Percentiles rank a stretch among this genome's conserved stretches.
Evolutionary conservation across 2,329 filamentous ascomycete species (phyloP).

Genomic region (Diplocarpon rosae): DNA sequence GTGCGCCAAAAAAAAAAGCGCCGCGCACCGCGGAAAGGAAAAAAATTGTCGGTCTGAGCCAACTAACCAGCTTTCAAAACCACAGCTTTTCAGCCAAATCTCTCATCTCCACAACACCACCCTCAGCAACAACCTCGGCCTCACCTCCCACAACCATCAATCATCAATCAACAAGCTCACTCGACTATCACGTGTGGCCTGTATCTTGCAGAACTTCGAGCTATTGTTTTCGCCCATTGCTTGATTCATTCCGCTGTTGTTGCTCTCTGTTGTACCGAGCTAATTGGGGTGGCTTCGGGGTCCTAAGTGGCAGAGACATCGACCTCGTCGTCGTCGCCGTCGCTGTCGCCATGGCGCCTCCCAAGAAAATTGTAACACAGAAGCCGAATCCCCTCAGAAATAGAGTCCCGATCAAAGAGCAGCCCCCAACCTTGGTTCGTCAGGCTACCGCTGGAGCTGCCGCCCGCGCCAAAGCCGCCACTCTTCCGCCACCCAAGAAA

Average conservation of each 20-base stretch:
- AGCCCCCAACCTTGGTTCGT: conserved; percentile 15
- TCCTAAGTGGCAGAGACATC: neutral
- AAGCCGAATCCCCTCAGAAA: conserved; percentile 17
- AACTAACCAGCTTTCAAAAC: neutral
- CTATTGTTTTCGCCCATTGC: neutral
- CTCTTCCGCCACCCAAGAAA: conserved; percentile 5
- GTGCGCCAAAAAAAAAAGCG: neutral
- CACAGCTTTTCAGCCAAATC: neutral
- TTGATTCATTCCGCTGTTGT: neutral
- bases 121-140: neutral
- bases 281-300: too few relatives aligned
- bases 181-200: conserved; percentile 7
- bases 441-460: conserved; percentile 12
- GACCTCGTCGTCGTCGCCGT: neutral
- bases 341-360: conserved; percentile 2
- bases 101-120: neutral
- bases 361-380: conserved; percentile 1
- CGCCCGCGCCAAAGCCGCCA: conserved; percentile 4
- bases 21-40: too few relatives aligned
- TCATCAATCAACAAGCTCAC: neutral
- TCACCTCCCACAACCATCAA: neutral
- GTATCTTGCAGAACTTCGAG: neutral
- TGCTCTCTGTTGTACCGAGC: too few relatives aligned
- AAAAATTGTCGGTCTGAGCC: neutral
- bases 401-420: conserved; percentile 14